Evolutionary conservation across 768 basidiomycete genomes (phyloP), one percentile per base, ranked within the genome.

Genomic region (Coprinopsis strossmayeri): DNA sequence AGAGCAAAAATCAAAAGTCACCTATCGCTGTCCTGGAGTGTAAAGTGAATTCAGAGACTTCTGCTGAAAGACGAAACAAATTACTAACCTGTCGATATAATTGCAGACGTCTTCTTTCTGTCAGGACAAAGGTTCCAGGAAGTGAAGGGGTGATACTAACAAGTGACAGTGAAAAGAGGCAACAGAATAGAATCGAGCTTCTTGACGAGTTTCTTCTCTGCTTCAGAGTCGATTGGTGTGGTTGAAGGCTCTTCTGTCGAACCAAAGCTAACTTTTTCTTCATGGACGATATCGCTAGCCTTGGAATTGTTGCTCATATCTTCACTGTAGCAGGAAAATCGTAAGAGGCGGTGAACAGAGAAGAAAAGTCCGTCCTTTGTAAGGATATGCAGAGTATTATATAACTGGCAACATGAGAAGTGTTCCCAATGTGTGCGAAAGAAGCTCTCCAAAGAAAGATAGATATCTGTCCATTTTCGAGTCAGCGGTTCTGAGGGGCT

Each of bases 91-190:
- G 50, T 69, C 66, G 45, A 68, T 66, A 52, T 67, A 71, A 47
- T 68, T 72, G 27, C 60, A 63, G 32, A 59, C 62, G 51, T 67
- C 68, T 68, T 42, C 23, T 23, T 26, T 26, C 11, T 25, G 40
- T 42, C 23, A 42, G 40, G 9, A 18, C 10, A 12, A 42, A 11
- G 4, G 21, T 38, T n/a, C n/a, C n/a, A n/a, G 46, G 27, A 32
- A 15, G 18, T n/a, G 21, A 21, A 7, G 23, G 55, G 17, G 9
- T 40, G 41, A 21, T 10, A 38, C 23, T n/a, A 52, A 68, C 68
- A 70, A 12, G 69, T 62, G 27, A 68, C 47, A 24, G 67, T 69
- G 51, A 69, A 68, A 21, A 70, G 53, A 5, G 70, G 70, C 15
- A 72, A 43, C 7, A 72, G 49, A 15, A 52, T 53, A 41, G 57